Evolutionary conservation across 2,329 filamentous ascomycete species (phyloP).

Genomic region (Chaetoscypha palmicola): DNA sequence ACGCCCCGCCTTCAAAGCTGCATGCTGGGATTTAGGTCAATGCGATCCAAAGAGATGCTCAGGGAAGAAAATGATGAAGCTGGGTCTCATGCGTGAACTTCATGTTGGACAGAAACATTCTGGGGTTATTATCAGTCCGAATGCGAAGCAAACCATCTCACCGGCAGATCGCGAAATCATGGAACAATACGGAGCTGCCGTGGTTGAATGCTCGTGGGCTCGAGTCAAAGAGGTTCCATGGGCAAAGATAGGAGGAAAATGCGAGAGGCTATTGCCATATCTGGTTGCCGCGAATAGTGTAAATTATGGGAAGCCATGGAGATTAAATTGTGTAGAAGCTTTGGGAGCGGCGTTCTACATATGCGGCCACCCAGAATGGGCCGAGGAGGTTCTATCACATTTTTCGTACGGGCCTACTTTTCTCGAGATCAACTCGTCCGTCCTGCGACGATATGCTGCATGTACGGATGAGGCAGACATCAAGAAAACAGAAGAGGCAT

Average conservation of each 20-base stretch:
- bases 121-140: conserved; percentile 90
- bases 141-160: conserved; percentile 78
- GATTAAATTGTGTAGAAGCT: conserved; percentile 92
- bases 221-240: conserved; percentile 87
- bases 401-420: conserved; percentile 89
- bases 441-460: conserved; percentile 78
- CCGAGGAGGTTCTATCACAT: conserved; percentile 69
- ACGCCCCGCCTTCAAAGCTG: conserved; percentile 71
- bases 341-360: conserved; percentile 89
- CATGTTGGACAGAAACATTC: conserved; percentile 86
- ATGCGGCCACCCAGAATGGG: conserved; percentile 88
- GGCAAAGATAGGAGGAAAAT: conserved; percentile 84
- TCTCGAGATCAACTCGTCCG: conserved; percentile 77
- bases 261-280: conserved; percentile 85
- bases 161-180: conserved; percentile 76
- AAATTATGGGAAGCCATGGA: conserved; percentile 94
- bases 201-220: conserved; percentile 97
- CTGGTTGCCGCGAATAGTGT: conserved; percentile 94
- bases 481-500: conserved; percentile 77
- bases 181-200: conserved; percentile 84
- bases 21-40: conserved; percentile 96
- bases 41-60: conserved; percentile 97
- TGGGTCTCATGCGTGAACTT: conserved; percentile 89
- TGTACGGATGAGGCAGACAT: conserved; percentile 75
- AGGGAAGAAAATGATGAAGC: conserved; percentile 86